phyloP scores from a whole-genome alignment of 768 basidiomycete genomes.

The Zangia roseola region DNA sequence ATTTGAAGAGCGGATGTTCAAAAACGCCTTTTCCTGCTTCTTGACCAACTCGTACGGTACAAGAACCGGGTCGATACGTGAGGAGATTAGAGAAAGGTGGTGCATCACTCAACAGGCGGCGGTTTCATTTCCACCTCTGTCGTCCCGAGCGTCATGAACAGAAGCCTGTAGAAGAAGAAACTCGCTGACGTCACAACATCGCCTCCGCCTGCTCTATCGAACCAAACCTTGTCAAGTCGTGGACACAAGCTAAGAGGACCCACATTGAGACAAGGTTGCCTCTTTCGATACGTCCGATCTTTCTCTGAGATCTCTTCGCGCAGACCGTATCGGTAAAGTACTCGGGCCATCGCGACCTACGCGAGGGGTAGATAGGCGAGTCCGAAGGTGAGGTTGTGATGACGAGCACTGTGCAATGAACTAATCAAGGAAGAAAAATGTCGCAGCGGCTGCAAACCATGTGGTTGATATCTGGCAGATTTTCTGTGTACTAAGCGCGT shows the following conservation, averaged over 20 bases:
- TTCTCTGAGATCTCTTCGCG: constrained; percentile 45
- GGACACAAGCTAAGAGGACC: constrained; percentile 54
- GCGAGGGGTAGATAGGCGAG: constrained; percentile 47
- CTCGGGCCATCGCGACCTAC: constrained; percentile 52
- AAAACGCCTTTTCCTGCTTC: constrained; percentile 35
- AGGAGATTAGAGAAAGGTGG: constrained; percentile 45
- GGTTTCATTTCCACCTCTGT: neutral
- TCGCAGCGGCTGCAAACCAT: no score
- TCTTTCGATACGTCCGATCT: constrained; percentile 53
- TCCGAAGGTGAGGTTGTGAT: constrained; percentile 47
- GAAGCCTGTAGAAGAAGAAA: constrained; percentile 42
- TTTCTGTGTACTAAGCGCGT: no score
- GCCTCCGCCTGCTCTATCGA: constrained; percentile 40
- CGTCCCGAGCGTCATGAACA: constrained; percentile 46
- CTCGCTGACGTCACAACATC: constrained; percentile 45
- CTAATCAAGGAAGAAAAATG: constrained; percentile 27
- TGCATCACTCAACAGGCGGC: constrained; percentile 11
- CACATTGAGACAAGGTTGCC: constrained; percentile 46
- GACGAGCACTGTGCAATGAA: constrained; percentile 44
- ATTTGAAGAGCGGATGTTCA: constrained; percentile 48
- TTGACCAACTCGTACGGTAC: constrained; percentile 38
- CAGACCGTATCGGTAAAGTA: constrained; percentile 47
- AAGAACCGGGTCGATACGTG: constrained; percentile 46
- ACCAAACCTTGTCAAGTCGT: constrained; percentile 49
- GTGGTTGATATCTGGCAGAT: no score